These are phyloP conservation scores for Psilocybe sp. DNA, from an alignment of 768 basidiomycete genomes.

Conservation along the genomic window DNA sequence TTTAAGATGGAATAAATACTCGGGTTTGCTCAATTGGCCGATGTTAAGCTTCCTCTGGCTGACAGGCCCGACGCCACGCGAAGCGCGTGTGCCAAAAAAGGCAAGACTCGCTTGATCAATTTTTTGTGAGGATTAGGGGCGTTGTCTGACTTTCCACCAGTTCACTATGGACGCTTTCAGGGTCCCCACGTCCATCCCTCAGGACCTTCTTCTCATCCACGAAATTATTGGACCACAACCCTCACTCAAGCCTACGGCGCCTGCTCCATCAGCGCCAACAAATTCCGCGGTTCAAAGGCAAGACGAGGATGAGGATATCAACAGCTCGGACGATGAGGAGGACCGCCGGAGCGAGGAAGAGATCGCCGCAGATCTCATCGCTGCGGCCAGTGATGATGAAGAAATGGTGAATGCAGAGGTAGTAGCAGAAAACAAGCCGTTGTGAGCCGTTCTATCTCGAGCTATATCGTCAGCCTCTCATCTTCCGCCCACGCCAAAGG, in stretches of 20 bases:
- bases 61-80: constrained; percentile 2
- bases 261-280: neutral
- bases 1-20: too few species aligned
- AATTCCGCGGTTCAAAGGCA: constrained; percentile 1
- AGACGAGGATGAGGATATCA: constrained; percentile 43
- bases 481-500: constrained; percentile 10
- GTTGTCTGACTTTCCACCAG: constrained; percentile 2
- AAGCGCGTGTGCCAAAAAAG: constrained; percentile 19
- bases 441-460: too few species aligned
- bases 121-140: constrained; percentile 10
- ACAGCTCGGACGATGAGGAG: constrained; percentile 44
- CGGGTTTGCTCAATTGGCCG: too few species aligned
- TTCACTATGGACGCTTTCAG: constrained; percentile 48
- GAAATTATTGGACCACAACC: constrained; percentile 50
- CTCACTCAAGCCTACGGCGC: neutral
- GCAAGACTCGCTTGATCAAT: constrained; percentile 14
- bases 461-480: too few species aligned
- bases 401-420: constrained; percentile 23
- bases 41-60: too few species aligned
- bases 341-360: constrained; percentile 60
- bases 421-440: too few species aligned
- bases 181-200: constrained; percentile 58
- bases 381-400: constrained; percentile 32
- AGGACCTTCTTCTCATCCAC: constrained; percentile 74
- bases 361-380: constrained; percentile 61